These are phyloP conservation scores for Letharia columbiana DNA, from an alignment of 495 filamentous ascomycete species.

Conservation along the genomic window DNA sequence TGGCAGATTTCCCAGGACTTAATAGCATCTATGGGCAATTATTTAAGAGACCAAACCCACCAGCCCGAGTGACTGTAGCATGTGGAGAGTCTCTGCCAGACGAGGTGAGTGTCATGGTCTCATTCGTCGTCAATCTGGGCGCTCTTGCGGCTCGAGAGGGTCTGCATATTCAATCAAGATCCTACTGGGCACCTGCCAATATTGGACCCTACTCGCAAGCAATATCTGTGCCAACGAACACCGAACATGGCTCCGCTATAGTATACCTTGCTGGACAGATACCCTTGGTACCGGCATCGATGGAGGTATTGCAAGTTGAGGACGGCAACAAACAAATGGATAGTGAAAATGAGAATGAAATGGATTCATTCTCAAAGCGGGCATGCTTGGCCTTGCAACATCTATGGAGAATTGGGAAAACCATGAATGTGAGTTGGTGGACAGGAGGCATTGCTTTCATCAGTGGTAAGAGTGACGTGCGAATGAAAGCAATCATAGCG, in stretches of 20 bases:
- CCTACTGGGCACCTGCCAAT: conserved; percentile 97
- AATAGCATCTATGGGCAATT: conserved; percentile 65
- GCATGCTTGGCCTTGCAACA: conserved; percentile 73
- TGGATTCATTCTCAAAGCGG: conserved; percentile 36
- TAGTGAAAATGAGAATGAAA: conserved; percentile 21
- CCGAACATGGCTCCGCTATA: conserved; percentile 23
- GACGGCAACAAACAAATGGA: neutral
- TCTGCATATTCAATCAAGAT: conserved; percentile 85
- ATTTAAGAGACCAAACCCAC: conserved; percentile 66
- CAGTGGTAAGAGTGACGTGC: conserved; percentile 22
- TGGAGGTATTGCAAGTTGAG: conserved; percentile 43
- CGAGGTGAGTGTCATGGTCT: conserved; percentile 52
- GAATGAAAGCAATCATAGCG: conserved; percentile 36
- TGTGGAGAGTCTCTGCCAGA: conserved; percentile 55
- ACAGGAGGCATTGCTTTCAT: conserved; percentile 65
- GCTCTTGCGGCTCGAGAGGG: conserved; percentile 37
- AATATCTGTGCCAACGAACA: conserved; percentile 46
- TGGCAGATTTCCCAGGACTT: conserved; percentile 64
- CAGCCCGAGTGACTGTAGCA: conserved; percentile 74
- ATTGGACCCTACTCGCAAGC: conserved; percentile 98
- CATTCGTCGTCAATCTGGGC: conserved; percentile 39
- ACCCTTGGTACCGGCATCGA: conserved; percentile 71
- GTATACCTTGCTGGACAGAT: conserved; percentile 83
- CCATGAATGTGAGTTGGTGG: conserved; percentile 66
- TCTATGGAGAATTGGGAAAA: conserved; percentile 72